Evolutionary conservation across 2,329 filamentous ascomycete species (phyloP), one percentile per base, ranked within the genome.

Genomic region (Hymenoscyphus occultus): DNA sequence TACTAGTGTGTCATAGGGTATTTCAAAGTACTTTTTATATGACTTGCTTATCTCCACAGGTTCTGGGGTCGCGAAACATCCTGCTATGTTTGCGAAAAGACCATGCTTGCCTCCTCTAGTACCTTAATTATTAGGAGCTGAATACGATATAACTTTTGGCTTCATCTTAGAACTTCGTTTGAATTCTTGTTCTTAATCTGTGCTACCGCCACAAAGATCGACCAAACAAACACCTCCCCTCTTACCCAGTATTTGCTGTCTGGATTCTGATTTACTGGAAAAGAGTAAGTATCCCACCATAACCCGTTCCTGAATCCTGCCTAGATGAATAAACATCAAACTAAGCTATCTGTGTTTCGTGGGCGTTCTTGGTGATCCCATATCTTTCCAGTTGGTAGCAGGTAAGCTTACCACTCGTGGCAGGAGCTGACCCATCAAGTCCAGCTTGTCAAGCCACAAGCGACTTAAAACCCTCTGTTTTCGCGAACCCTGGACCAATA

Each of bases 391-490:
- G 12, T 13, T 9, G 3, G 22, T 13, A 5, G 48, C 22, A 13
- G 9, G 48, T 54, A 54, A 54, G 48, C 48, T 54, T 54, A 54
- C 19, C 48, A 54, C 4, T 51, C 22, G 10, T 22, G 13, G 19
- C 22, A 4, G 3, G 13, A 54, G 19, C 48, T 54, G 19, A 54
- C 48, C 48, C 48, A 54, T 3, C 19, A 54, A 28, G 48, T 54
- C 19, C 48, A 54, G 48, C 48, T 54, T 54, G 48, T 54, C 48
- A 54, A 28, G 13, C 48, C 48, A 54, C 48, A 54, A 28, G 48
- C n/a, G 22, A 13, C 19, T 19, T 28, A 54, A 28, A 28, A 12
- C 19, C 48, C 28, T 22, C 5, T 54, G 48, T 54, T 28, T 54
- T 54, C 48, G 48, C 19, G 19, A 54, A 28, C 22, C 22, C 19